Evolutionary conservation across 129 eudicot genomes (phyloP).

Genomic region (Lonicera japonica): DNA sequence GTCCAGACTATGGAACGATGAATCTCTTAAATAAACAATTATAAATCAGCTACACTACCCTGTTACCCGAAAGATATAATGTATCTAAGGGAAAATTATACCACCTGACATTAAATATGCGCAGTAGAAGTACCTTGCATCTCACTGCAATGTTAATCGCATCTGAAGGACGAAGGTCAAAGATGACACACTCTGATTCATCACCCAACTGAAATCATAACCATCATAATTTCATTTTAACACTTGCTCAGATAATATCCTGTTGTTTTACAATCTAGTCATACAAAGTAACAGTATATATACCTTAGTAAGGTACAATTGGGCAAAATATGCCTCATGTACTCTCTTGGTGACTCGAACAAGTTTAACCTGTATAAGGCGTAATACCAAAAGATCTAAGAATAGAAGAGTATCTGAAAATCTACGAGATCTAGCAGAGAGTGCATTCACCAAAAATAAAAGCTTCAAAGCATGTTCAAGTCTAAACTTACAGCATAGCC

Average conservation of each 20-base stretch:
- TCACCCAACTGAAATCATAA: conserved; percentile 53
- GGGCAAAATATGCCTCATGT: conserved; percentile 85
- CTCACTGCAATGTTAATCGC: conserved; percentile 95
- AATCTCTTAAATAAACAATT: no score
- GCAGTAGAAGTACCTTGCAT: conserved; percentile 62
- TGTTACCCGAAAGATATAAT: no score
- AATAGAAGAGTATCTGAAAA: neutral
- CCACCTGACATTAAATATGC: neutral
- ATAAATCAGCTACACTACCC: no score
- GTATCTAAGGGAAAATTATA: no score
- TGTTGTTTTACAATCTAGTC: neutral
- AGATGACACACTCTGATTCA: conserved; percentile 53
- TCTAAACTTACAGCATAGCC: conserved; percentile 65
- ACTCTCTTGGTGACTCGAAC: conserved; percentile 90
- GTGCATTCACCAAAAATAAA: neutral
- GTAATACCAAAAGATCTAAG: conserved; percentile 3
- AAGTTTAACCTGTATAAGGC: conserved; percentile 65
- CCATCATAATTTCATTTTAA: conserved; percentile 16
- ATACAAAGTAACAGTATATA: conserved; percentile 5
- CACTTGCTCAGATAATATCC: neutral
- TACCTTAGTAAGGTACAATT: conserved; percentile 72
- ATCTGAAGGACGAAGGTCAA: conserved; percentile 91
- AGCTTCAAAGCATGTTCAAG: neutral
- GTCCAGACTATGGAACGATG: no score
- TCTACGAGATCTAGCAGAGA: neutral